Base-by-base conservation (phyloP, 2,329 filamentous ascomycete genomes). In the Fusarium denticulatum region DNA sequence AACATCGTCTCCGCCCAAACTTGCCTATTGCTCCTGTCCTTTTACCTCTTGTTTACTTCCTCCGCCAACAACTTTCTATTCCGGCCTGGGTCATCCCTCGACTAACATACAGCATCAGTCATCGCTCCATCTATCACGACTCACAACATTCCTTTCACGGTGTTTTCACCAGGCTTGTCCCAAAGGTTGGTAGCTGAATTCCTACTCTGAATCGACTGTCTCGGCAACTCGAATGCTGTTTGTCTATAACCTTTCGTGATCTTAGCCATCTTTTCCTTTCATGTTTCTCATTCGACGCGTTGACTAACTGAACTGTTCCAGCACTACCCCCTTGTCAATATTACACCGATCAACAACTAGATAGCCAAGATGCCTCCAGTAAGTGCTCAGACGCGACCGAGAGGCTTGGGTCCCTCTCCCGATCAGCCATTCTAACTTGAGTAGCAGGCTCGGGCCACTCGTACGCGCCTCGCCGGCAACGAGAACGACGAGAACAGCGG, bases 401-500 rank as follows among this genome's bases (percentile, higher is more conserved):
- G 32, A 43, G 15, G 37, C 49, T 57, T 61, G 15, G 24, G 30
- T 64, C 36, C 32, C 9, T 28, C 22, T 34, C 46, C 18, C 37
- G 52, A 62, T 43, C 45, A 26, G 13, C 12, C 24, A 16, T 58
- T 59, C 71, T 77, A 66, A 76, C 71, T 46, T 59, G 45, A 26
- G 46, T 45, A 60, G 30, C 86, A 86, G 92, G 89, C 88, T 86
- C 92, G 93, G 84, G 86, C 89, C 81, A 87, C 91, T 79, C 90
- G 93, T 84, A 89, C 91, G 82, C 92, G 95, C 85, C 89, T 91
- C 82, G 89, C 92, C 79, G 93, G 92, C 75, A 96, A 97, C 83
- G 95, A 98, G 87, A 98, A 98, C 82, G 96, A 98, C 82, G 96
- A 98, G 87, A 97, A 97, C 82, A 89, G 84, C 74, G 85, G 87